These are phyloP conservation scores for Sphaceloma murrayae DNA, from an alignment of 2,329 filamentous ascomycete species.

Conservation along the genomic window DNA sequence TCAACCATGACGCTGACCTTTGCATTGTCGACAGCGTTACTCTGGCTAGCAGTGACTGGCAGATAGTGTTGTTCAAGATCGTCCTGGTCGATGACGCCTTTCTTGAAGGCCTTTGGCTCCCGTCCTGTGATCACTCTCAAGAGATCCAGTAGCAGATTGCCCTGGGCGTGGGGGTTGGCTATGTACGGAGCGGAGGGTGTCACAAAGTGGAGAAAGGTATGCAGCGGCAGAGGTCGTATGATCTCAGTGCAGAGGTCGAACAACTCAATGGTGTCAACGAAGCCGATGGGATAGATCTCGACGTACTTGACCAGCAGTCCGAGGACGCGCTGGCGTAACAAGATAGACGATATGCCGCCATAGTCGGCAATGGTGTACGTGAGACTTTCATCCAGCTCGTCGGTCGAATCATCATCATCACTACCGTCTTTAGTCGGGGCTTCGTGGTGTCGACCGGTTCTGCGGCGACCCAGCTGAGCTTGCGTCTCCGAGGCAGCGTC, in stretches of 20 bases:
- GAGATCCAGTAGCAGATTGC: constrained; percentile 45
- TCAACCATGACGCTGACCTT: constrained; percentile 63
- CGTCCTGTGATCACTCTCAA: constrained; percentile 42
- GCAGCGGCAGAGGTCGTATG: constrained; percentile 49
- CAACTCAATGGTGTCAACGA: constrained; percentile 46
- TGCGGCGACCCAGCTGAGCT: constrained; percentile 2
- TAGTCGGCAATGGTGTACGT: constrained; percentile 20
- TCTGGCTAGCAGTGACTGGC: constrained; percentile 53
- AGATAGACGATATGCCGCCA: constrained; percentile 46
- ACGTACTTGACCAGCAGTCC: constrained; percentile 39
- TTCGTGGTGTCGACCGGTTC: neutral
- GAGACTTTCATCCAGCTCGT: constrained; percentile 19
- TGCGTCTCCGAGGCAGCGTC: constrained; percentile 24
- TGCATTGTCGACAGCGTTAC: constrained; percentile 56
- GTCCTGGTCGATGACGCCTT: constrained; percentile 38
- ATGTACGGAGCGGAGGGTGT: constrained; percentile 36
- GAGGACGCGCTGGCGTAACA: constrained; percentile 54
- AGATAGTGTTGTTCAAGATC: constrained; percentile 54
- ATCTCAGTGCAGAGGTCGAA: constrained; percentile 50
- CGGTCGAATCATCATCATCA: constrained; percentile 27
- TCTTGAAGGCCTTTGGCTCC: constrained; percentile 31
- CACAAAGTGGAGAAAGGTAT: constrained; percentile 49
- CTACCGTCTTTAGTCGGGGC: neutral
- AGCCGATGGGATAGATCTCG: constrained; percentile 32
- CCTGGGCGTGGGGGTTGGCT: constrained; percentile 32